Percentiles rank a stretch among this genome's conserved stretches.
phyloP scores from a whole-genome alignment of 352 stramenopile genomes.

The Phytophthora agathidicida region DNA sequence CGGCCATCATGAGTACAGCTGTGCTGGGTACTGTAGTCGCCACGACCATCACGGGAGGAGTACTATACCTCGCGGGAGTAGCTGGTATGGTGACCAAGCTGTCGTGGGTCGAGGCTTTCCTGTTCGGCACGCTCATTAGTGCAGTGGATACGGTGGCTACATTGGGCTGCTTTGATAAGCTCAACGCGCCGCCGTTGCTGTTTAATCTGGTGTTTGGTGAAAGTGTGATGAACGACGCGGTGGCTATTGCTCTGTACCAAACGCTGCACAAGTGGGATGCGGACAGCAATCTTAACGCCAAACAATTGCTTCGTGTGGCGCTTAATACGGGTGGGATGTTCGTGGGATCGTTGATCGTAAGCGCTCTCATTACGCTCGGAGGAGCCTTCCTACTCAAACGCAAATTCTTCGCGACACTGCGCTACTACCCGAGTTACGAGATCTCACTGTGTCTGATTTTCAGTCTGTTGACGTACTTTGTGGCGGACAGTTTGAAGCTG shows the following conservation, averaged over 20 bases:
- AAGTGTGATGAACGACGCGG: slow-evolving; percentile 94
- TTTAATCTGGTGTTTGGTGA: slow-evolving; percentile 97
- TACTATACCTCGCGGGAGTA: slow-evolving; percentile 71
- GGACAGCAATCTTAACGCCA: slow-evolving; percentile 66
- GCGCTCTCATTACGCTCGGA: slow-evolving; percentile 68
- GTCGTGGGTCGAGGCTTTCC: slow-evolving; percentile 90
- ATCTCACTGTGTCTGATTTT: slow-evolving; percentile 89
- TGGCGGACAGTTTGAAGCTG: slow-evolving; percentile 76
- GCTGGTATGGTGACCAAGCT: slow-evolving; percentile 72
- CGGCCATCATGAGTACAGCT: slow-evolving; percentile 85
- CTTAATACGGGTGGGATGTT: slow-evolving; percentile 82
- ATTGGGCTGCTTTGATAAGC: slow-evolving; percentile 92
- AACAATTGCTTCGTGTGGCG: slow-evolving; percentile 65
- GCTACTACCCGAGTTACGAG: slow-evolving; percentile 86
- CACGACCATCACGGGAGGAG: slow-evolving; percentile 75
- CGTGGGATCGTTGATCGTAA: slow-evolving; percentile 76
- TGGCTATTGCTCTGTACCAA: slow-evolving; percentile 94
- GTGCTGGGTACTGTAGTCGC: slow-evolving; percentile 82
- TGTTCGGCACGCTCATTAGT: slow-evolving; percentile 93
- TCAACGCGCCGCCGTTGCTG: slow-evolving; percentile 84
- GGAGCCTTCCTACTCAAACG: slow-evolving; percentile 84
- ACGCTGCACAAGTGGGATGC: slow-evolving; percentile 90
- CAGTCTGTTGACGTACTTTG: slow-evolving; percentile 86
- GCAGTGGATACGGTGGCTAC: slow-evolving; percentile 94
- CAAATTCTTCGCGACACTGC: slow-evolving; percentile 69